Evolutionary conservation across 75 land plant species (phyloP).

Genomic region (Pinus tabuliformis): DNA sequence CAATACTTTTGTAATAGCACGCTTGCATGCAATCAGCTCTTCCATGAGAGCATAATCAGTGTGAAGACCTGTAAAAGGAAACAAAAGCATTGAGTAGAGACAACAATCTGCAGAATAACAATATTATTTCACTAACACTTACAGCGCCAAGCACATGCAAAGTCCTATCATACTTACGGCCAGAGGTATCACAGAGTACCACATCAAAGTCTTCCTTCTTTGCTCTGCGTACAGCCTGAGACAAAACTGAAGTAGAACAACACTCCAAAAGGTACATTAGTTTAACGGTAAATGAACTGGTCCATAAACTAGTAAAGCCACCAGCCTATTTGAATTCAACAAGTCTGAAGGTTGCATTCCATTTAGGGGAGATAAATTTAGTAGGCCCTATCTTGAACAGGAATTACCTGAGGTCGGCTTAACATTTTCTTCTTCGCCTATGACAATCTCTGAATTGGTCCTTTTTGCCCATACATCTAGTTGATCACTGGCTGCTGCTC

Average conservation of each 20-base stretch:
- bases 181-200: constrained; percentile 95
- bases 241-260: constrained; percentile 64
- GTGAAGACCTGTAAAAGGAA: constrained; percentile 69
- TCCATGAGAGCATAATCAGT: constrained; percentile 95
- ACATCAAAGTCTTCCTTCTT: constrained; percentile 81
- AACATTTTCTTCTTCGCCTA: constrained; percentile 62
- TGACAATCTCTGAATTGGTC: constrained; percentile 90
- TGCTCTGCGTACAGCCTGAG: constrained; percentile 86
- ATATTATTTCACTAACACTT: not conserved
- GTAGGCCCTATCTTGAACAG: not conserved
- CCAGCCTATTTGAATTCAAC: not conserved
- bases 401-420: constrained; percentile 78
- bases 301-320: not conserved
- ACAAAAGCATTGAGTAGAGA: not conserved
- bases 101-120: not conserved
- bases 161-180: constrained; percentile 59
- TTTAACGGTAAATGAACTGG: not conserved
- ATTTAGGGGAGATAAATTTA: not conserved
- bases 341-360: not conserved
- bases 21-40: constrained; percentile 85
- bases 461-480: constrained; percentile 97
- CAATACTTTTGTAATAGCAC: constrained; percentile 77
- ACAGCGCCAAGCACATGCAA: not conserved
- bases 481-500: constrained; percentile 99
- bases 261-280: not conserved